Base-by-base conservation (phyloP, 371 early-diverging fungal species). In the Haplosporangium sp. region DNA sequence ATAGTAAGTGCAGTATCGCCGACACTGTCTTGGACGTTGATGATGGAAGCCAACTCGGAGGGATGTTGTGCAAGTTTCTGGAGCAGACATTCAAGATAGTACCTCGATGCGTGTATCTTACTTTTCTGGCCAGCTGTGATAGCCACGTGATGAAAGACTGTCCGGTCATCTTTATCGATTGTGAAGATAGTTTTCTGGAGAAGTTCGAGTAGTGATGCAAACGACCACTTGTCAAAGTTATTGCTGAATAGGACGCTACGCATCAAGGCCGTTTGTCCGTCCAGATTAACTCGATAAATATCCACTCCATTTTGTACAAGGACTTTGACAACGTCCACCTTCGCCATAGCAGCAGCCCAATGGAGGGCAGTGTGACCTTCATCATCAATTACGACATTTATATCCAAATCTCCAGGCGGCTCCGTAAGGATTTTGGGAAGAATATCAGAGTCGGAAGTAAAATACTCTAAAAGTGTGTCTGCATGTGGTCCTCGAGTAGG, bases 281-380 rank as follows among this genome's bases (percentile, higher is more conserved):
- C 87, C 65, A 88, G 86, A 77, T 98, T 98, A n/a, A 90, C 87
- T 27, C 87, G 81, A 58, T 87, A 87, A 0, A 90, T 82, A 71
- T 95, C 92, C 2, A 95, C 95, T 0, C 94, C 94, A 42, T 89
- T 89, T 34, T 89, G 85, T 3, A 98, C 72, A 40, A 98, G 82
- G 10, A 92, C 69, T 55, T 90, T 87, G 45, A 97, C 88, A 3
- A 95, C 86, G 35, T 91, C 85, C 34, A 94, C 85, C 35, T 94
- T 89, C 0, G 93, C 98, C 74, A 98, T 89, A 11, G 98, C 95
- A 1, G 96, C 95, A 0, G 98, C 97, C 98, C 98, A 99, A 72
- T 99, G 99, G 9, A 97, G 85, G n/a, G 96, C 89, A 0, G 97
- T 94, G 75, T 99, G 96, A 0, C 98, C 98, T 60, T 95, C 94